Evolutionary conservation across 108 stramenopile genomes (phyloP), one percentile per base, ranked within the genome.

Genomic region (Skeletonema marinoi): DNA sequence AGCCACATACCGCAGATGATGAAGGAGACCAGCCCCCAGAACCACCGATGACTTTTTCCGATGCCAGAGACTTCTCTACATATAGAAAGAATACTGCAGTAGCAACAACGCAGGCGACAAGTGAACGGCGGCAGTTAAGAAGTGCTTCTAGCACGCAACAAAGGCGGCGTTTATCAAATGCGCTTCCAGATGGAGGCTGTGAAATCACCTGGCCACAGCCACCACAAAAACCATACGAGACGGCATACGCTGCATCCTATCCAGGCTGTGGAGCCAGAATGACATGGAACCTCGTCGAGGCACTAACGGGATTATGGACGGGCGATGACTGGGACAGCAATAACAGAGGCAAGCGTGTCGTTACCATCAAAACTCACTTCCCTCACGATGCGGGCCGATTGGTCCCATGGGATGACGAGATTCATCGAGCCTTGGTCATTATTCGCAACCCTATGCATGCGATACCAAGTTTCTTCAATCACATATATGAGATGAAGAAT

Each of bases 271-370:
- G 77, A 6, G 69, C 77, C 0, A 25, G 67, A 8, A 78, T 78
- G 69, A 71, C 70, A 32, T 78, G 77, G 77, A 78, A 78, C 38
- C 38, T 78, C 14, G 60, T 78, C 59, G 70, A 71, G 36, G 77
- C 70, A 42, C 35, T 78, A 12, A 78, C 77, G 8, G 77, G 77
- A n/a, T 21, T 78, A 21, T 78, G 77, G 77, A 78, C 70, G 3
- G 77, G 77, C 46, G 77, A 78, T 58, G 77, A 78, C 56, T 68
- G 70, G 70, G 70, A 78, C 38, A 78, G 62, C 31, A 78, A 78
- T 39, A 42, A 70, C 50, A 32, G 77, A 65, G 77, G 70, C 1
- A 70, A 65, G 19, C 69, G 48, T 17, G 70, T 78, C 5, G 70
- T 78, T 17, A 68, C 77, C 4, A 65, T 78, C 6, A 78, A 78